phyloP scores from a whole-genome alignment of 306 rosid species.

The Heteromeles arbutifolia region DNA sequence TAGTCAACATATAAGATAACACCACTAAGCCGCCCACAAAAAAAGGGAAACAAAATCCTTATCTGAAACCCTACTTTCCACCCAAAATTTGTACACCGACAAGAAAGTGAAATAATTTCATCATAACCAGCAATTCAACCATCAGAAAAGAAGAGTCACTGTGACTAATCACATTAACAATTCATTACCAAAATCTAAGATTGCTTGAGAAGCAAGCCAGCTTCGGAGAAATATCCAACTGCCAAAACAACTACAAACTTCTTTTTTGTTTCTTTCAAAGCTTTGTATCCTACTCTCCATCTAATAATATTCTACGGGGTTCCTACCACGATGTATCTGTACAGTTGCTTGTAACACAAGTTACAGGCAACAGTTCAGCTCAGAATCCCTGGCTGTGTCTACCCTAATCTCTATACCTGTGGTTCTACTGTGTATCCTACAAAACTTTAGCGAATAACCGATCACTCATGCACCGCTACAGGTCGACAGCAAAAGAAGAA shows the following conservation, averaged over 20 bases:
- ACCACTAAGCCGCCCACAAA: background rate
- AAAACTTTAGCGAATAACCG: background rate
- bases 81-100: background rate
- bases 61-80: background rate
- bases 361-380: constrained; percentile 2
- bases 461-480: background rate
- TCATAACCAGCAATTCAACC: background rate
- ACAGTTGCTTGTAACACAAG: background rate
- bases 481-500: constrained; percentile 13
- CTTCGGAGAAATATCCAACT: background rate
- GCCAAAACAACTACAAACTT: background rate
- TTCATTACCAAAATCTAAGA: background rate
- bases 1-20: background rate
- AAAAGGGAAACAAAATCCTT: background rate
- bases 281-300: background rate
- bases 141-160: background rate
- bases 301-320: background rate
- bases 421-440: background rate
- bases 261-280: background rate
- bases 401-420: background rate
- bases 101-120: background rate
- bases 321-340: background rate
- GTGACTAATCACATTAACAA: background rate
- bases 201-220: background rate
- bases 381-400: background rate